A percentile compares a stretch with the other conserved stretches of the same genome.
These are phyloP conservation scores for Dendrobium huoshanense DNA, from an alignment of 106 monocot genomes.

Conservation along the genomic window DNA sequence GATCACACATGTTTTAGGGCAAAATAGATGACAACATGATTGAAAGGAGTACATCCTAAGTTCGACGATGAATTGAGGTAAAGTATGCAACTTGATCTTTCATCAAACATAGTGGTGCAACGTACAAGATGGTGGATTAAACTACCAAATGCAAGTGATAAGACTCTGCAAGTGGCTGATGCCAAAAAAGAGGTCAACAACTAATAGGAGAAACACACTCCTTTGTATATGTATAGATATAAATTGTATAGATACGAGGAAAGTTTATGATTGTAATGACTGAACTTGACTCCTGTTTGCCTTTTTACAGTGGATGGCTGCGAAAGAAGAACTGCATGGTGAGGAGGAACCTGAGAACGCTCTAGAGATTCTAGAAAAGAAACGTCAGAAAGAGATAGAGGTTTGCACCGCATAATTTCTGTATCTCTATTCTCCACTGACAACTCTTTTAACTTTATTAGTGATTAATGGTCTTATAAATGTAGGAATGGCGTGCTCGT, in stretches of 20 bases:
- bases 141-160: not conserved
- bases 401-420: conserved; percentile 19
- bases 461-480: not conserved
- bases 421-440: not conserved
- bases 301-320: conserved; percentile 81
- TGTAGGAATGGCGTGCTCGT: conserved; percentile 69
- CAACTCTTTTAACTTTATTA: not conserved
- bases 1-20: too few relatives aligned
- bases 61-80: too few relatives aligned
- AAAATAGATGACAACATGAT: too few relatives aligned
- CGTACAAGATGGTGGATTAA: too few relatives aligned
- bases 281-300: not conserved
- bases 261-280: not conserved
- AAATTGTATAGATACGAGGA: too few relatives aligned
- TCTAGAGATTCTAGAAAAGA: conserved; percentile 71
- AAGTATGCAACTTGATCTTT: too few relatives aligned
- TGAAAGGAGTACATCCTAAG: too few relatives aligned
- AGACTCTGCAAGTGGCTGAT: too few relatives aligned
- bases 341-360: conserved; percentile 73
- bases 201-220: too few relatives aligned
- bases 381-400: conserved; percentile 89
- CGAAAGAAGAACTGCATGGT: conserved; percentile 83
- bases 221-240: too few relatives aligned
- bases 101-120: too few relatives aligned
- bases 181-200: too few relatives aligned